phyloP scores from a whole-genome alignment of 495 filamentous ascomycete genomes.

The Neurospora sp. region DNA sequence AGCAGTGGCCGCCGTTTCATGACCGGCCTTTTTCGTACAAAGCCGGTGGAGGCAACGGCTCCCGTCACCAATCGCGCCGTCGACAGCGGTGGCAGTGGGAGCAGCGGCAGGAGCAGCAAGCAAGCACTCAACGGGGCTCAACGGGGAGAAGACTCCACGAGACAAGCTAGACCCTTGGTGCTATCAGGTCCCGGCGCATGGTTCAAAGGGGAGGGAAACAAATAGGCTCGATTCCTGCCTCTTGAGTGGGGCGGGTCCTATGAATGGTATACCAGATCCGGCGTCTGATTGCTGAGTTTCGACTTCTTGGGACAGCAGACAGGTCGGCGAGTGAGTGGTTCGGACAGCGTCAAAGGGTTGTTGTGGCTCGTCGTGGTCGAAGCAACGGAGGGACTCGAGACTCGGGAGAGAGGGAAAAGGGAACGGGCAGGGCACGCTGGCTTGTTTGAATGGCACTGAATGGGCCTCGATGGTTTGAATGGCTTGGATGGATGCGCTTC shows the following conservation, averaged over 20 bases:
- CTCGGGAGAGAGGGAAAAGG: neutral
- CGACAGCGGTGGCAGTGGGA: conserved; percentile 1
- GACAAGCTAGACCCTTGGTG: neutral
- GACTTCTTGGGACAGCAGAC: neutral
- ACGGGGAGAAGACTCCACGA: neutral
- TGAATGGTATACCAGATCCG: neutral
- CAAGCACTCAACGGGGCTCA: neutral
- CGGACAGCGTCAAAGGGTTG: neutral
- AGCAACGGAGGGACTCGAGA: neutral
- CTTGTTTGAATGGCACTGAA: neutral
- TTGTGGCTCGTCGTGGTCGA: neutral
- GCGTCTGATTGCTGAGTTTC: neutral
- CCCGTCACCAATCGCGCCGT: conserved; percentile 15
- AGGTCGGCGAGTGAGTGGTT: neutral
- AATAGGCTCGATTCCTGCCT: neutral
- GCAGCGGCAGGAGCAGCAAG: neutral
- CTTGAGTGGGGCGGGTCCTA: neutral
- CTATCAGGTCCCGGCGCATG: conserved; percentile 9
- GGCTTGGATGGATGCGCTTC: neutral
- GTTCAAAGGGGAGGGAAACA: neutral
- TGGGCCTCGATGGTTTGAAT: neutral
- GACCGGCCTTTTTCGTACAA: conserved; percentile 6
- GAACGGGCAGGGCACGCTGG: neutral
- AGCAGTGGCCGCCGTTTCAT: conserved; percentile 4
- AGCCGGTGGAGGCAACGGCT: conserved; percentile 5